phyloP scores from a whole-genome alignment of 2,329 filamentous ascomycete species.

The Alternaria gaisen region DNA sequence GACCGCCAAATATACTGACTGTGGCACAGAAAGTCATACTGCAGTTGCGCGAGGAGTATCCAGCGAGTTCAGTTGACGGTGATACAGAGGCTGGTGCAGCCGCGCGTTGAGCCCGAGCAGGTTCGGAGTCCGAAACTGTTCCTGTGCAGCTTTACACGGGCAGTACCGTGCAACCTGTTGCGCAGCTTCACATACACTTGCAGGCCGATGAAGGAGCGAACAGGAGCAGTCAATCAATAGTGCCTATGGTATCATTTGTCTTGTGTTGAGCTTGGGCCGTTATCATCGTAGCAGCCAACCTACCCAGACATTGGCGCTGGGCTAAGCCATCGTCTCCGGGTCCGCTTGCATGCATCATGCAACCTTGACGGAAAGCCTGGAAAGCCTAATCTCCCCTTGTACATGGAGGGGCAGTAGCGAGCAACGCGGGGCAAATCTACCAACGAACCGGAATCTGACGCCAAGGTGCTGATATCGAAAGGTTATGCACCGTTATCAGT shows the following conservation, averaged over 20 bases:
- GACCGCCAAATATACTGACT: conserved; percentile 17
- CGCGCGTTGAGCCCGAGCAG: conserved; percentile 29
- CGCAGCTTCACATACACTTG: background rate
- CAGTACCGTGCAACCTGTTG: conserved; percentile 7
- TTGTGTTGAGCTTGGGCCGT: conserved; percentile 1
- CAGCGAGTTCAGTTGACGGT: conserved; percentile 39
- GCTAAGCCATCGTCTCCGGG: conserved; percentile 8
- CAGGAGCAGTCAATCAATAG: conserved; percentile 1
- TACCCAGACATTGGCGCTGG: conserved; percentile 1
- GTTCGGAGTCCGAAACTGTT: conserved; percentile 15
- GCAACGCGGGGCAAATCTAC: conserved; percentile 22
- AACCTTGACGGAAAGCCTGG: conserved; percentile 11
- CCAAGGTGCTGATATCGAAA: conserved; percentile 26
- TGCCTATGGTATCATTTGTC: background rate
- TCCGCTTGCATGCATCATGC: conserved; percentile 10
- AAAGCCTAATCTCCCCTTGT: conserved; percentile 8
- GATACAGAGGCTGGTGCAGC: conserved; percentile 33
- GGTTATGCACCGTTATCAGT: conserved; percentile 37
- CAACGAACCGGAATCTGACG: conserved; percentile 17
- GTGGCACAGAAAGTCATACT: conserved; percentile 56
- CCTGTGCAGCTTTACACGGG: conserved; percentile 19
- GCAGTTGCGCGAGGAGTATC: conserved; percentile 56
- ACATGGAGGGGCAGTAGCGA: conserved; percentile 25
- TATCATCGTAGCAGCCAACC: conserved; percentile 5
- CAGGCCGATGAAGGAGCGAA: background rate